Evolutionary conservation across 2,329 filamentous ascomycete species (phyloP).

Genomic region (Ophiocordyceps sinensis): DNA sequence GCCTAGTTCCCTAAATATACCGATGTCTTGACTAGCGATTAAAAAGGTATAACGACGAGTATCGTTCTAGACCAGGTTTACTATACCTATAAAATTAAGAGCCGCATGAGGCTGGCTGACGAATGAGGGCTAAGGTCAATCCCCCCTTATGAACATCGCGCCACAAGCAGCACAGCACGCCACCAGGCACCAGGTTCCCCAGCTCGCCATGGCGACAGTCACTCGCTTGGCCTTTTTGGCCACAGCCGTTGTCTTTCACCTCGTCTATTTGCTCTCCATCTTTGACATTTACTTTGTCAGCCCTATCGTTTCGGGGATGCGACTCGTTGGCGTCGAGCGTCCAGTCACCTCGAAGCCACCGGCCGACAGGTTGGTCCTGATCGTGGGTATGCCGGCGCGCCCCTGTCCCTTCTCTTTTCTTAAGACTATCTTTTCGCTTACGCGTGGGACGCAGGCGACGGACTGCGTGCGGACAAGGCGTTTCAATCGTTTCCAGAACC

Average conservation of each 20-base stretch:
- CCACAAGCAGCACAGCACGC: background rate
- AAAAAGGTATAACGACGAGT: too few relatives aligned
- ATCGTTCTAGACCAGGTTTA: too few relatives aligned
- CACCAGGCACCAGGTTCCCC: background rate
- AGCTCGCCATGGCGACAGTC: conserved; percentile 34
- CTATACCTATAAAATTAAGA: too few relatives aligned
- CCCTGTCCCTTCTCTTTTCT: background rate
- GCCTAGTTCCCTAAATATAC: too few relatives aligned
- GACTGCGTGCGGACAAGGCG: conserved; percentile 91
- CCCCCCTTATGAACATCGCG: too few relatives aligned
- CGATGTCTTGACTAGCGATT: too few relatives aligned
- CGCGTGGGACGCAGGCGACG: conserved; percentile 52
- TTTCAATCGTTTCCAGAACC: conserved; percentile 90
- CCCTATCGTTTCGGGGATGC: conserved; percentile 93
- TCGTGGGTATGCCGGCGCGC: conserved; percentile 53
- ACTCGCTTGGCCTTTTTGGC: conserved; percentile 70
- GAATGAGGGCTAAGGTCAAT: too few relatives aligned
- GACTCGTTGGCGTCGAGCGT: conserved; percentile 57
- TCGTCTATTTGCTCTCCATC: conserved; percentile 88
- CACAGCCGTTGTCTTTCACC: conserved; percentile 80
- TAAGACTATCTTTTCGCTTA: background rate
- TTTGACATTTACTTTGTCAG: conserved; percentile 99
- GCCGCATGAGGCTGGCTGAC: too few relatives aligned
- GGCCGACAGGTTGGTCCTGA: conserved; percentile 79
- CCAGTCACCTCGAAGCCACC: conserved; percentile 49